These are phyloP conservation scores for Phaffomyces antillensis DNA, from an alignment of 805 yeast species.

Conservation along the genomic window DNA sequence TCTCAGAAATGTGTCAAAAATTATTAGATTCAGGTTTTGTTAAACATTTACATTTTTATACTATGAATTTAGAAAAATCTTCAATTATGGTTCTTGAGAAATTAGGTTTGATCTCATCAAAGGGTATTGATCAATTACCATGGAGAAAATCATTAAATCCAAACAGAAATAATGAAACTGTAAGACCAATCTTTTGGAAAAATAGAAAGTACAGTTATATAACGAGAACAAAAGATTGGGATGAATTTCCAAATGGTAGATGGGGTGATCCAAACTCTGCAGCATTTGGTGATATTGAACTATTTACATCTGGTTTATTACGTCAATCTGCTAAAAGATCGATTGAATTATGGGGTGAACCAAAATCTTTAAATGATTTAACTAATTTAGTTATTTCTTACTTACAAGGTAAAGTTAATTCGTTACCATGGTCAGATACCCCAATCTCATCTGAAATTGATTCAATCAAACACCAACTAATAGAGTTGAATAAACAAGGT, in stretches of 20 bases:
- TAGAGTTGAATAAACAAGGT: conserved; percentile 58
- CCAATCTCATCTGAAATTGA: conserved; percentile 73
- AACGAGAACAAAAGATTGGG: conserved; percentile 89
- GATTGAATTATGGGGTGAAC: conserved; percentile 82
- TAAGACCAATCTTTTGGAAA: conserved; percentile 95
- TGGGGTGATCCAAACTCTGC: conserved; percentile 99
- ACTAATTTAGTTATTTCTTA: conserved; percentile 60
- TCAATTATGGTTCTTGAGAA: conserved; percentile 81
- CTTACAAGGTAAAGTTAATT: conserved; percentile 58
- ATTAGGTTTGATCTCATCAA: conserved; percentile 44
- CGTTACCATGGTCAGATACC: conserved; percentile 95
- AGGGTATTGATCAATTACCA: conserved; percentile 41
- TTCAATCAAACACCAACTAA: conserved; percentile 49
- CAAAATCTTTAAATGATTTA: conserved; percentile 52
- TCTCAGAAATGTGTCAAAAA: conserved; percentile 75
- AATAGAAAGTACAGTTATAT: conserved; percentile 86
- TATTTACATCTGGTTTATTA: conserved; percentile 70
- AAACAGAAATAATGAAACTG: conserved; percentile 68
- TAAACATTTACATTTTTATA: conserved; percentile 88
- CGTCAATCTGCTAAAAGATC: conserved; percentile 80
- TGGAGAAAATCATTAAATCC: conserved; percentile 90
- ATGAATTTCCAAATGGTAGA: conserved; percentile 97
- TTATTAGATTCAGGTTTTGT: conserved; percentile 65
- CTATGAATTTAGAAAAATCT: conserved; percentile 94
- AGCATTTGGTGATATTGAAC: conserved; percentile 87